These are phyloP conservation scores for Ramalina intermedia DNA, from an alignment of 495 filamentous ascomycete genomes.

Conservation along the genomic window DNA sequence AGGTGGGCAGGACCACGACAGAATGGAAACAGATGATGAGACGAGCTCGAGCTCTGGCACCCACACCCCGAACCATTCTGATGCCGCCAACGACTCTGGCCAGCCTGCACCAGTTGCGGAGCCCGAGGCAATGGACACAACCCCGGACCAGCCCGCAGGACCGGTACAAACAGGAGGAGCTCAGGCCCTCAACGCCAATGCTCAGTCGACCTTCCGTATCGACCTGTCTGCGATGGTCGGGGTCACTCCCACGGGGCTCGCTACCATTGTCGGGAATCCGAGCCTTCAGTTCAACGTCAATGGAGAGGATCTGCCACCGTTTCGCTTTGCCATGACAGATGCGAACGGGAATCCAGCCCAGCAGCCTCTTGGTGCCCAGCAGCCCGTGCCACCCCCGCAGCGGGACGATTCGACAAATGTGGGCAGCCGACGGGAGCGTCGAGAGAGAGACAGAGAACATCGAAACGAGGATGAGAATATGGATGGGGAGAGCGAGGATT, in stretches of 20 bases:
- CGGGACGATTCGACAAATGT: slow-evolving; percentile 1
- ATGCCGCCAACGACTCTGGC: background rate
- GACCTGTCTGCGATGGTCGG: slow-evolving; percentile 1
- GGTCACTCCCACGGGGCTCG: background rate
- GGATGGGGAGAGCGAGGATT: slow-evolving; percentile 12
- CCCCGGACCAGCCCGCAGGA: slow-evolving; percentile 7
- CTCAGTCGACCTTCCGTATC: background rate
- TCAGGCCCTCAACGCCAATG: background rate
- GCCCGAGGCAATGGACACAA: slow-evolving; percentile 16
- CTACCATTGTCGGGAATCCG: background rate
- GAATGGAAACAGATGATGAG: slow-evolving; percentile 17
- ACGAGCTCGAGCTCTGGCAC: slow-evolving; percentile 4
- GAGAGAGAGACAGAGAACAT: slow-evolving; percentile 4
- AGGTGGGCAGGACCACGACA: slow-evolving; percentile 17
- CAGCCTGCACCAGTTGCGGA: background rate
- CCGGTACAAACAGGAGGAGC: background rate
- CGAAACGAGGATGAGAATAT: slow-evolving; percentile 7
- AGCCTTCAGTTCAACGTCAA: background rate
- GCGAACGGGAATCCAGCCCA: background rate
- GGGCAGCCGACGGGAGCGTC: slow-evolving; percentile 1
- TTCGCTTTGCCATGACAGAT: background rate
- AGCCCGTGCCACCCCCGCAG: background rate
- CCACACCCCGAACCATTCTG: slow-evolving; percentile 3
- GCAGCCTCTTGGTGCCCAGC: background rate
- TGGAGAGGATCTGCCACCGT: background rate